Conservation (phyloP, 106 monocot genomes). For the Agapanthus africanus region DNA sequence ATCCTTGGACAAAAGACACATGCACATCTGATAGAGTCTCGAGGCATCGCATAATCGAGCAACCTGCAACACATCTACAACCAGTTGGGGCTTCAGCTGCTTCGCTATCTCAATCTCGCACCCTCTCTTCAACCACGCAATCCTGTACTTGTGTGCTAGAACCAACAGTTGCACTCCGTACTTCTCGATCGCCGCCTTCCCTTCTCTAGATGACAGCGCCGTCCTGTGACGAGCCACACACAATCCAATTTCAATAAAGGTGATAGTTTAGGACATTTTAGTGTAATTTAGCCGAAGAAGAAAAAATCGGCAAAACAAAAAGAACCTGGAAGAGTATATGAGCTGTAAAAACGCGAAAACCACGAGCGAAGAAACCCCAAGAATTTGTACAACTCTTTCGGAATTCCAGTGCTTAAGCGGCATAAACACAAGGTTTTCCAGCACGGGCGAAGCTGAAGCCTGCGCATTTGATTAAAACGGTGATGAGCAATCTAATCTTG, state of each 20-base stretch:
- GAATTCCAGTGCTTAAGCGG: slow-evolving; percentile 8
- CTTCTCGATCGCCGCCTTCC: slow-evolving; percentile 23
- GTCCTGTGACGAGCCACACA: not conserved
- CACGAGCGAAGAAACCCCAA: slow-evolving; percentile 61
- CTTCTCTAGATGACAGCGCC: slow-evolving; percentile 1
- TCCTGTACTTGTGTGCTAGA: slow-evolving; percentile 45
- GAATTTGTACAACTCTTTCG: slow-evolving; percentile 30
- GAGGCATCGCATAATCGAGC: slow-evolving; percentile 63
- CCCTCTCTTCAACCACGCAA: slow-evolving; percentile 44
- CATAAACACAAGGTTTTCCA: slow-evolving; percentile 43
- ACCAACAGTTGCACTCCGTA: slow-evolving; percentile 43
- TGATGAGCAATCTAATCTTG: no score
- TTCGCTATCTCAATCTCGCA: slow-evolving; percentile 29
- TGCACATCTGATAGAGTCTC: slow-evolving; percentile 41
- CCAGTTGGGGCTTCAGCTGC: slow-evolving; percentile 20
- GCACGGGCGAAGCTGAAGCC: slow-evolving; percentile 71
- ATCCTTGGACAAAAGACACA: slow-evolving; percentile 40
- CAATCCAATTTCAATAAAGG: no score
- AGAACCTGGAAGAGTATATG: slow-evolving; percentile 46
- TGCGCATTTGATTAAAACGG: no score
- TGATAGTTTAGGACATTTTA: no score
- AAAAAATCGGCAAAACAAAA: no score
- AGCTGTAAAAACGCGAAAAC: slow-evolving; percentile 60
- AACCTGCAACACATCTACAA: slow-evolving; percentile 36
- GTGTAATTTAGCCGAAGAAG: no score